Conservation (phyloP, 1,284 basidiomycete genomes). For the Peniophora sp. region DNA sequence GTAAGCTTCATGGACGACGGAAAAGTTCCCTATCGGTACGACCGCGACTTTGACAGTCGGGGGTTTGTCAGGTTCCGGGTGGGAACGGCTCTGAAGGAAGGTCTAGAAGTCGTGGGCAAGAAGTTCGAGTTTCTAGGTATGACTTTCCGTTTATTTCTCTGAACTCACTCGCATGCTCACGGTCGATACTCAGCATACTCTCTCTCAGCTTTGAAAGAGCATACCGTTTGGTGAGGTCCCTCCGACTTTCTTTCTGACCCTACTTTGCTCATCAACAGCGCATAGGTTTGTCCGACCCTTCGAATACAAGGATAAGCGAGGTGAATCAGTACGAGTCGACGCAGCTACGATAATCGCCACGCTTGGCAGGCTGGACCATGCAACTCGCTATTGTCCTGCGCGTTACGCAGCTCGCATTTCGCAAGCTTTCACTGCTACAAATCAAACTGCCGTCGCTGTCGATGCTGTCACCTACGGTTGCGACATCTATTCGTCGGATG, state of each 20-base stretch:
- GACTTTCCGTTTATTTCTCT: background rate
- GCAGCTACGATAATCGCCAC: conserved; percentile 40
- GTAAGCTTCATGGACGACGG: conserved; percentile 59
- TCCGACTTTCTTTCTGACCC: background rate
- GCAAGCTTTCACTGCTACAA: conserved; percentile 68
- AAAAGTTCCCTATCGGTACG: conserved; percentile 36
- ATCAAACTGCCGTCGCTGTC: conserved; percentile 43
- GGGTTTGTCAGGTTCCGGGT: conserved; percentile 37
- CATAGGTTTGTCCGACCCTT: conserved; percentile 47
- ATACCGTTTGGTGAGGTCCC: conserved; percentile 36
- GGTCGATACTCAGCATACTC: conserved; percentile 34
- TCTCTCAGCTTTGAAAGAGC: conserved; percentile 45
- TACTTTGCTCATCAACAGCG: background rate
- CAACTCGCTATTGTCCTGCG: conserved; percentile 53
- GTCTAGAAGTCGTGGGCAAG: conserved; percentile 42
- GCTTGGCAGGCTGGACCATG: conserved; percentile 44
- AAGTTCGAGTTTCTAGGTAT: conserved; percentile 38
- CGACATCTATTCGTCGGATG: conserved; percentile 33
- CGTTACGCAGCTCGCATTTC: conserved; percentile 65
- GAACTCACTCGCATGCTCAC: background rate
- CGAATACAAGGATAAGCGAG: conserved; percentile 12
- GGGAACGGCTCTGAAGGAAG: conserved; percentile 32
- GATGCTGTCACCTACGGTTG: conserved; percentile 37
- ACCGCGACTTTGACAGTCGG: conserved; percentile 41
- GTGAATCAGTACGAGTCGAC: conserved; percentile 24